Evolutionary conservation across 768 basidiomycete genomes (phyloP), one percentile per base, ranked within the genome.

Genomic region (Pleurotus tuber-regium): DNA sequence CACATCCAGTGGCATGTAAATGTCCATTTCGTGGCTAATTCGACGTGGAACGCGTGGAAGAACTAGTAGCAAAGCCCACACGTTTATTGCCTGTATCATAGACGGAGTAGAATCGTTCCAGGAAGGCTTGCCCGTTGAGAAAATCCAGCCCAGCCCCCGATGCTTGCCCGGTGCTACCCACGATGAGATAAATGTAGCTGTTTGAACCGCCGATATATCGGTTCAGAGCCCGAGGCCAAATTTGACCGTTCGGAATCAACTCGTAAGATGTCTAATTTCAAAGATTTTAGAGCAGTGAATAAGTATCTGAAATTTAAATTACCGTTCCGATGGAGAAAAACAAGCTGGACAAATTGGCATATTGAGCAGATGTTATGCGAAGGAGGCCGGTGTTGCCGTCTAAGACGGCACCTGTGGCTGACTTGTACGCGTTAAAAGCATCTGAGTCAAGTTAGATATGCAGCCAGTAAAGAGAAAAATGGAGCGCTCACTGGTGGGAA

Each of bases 31-130:
- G n/a, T n/a, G n/a, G n/a, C n/a, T 66, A 75, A 55, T 75, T 76
- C 23, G 57, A 62, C 8, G 67, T 77, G 3, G 81, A 72, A 11
- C 57, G 54, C 1, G 84, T 85, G 64, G 70, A 78, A 8, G 68
- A 49, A 5, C 74, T 83, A 25, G 71, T 78, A 4, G 83, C 82
- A 52, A 85, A 70, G 16, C 84, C 82, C 51, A 85, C 72, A 14
- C 70, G 78, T 41, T 62, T 65, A 68, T 82, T 79, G 38, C 72
- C 63, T 38, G 83, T 82, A 60, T 87, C 85, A 59, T 68, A 86
- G 31, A 84, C 83, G 26, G 78, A 71, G 68, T 86, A 86, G 75
- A 81, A 86, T 11, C 85, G 80, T 65, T 80, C 73, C 21, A 83
- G 68, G 73, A 80, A 83, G 4, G 65, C 57, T 59, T 69, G 70